Conservation (phyloP, 495 filamentous ascomycete species). For the Talaromyces stipitatus region DNA sequence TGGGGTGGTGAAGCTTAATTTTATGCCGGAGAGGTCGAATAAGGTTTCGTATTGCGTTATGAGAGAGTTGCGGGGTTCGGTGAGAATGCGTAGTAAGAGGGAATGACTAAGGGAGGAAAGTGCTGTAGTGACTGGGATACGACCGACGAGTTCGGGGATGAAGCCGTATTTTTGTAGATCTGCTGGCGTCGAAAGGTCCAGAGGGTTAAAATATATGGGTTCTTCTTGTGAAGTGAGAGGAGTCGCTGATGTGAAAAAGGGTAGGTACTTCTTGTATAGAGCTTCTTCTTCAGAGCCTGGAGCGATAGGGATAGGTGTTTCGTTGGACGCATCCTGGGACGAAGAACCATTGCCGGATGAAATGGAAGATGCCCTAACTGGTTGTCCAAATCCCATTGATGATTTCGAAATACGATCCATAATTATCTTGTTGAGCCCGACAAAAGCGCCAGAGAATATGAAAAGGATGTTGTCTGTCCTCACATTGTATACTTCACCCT, state of each 20-base stretch:
- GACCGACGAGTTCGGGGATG: conserved; percentile 89
- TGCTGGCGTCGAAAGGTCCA: conserved; percentile 71
- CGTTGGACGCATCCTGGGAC: conserved; percentile 18
- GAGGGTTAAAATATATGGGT: conserved; percentile 59
- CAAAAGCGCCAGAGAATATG: conserved; percentile 91
- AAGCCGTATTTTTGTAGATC: conserved; percentile 90
- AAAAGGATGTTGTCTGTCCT: conserved; percentile 96
- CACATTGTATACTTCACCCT: conserved; percentile 82
- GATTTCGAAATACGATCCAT: conserved; percentile 79
- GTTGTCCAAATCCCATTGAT: conserved; percentile 86
- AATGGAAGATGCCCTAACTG: conserved; percentile 48
- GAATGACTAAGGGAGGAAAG: conserved; percentile 72
- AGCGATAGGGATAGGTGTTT: conserved; percentile 38
- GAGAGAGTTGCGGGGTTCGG: conserved; percentile 82
- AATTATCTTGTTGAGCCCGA: conserved; percentile 83
- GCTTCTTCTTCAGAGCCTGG: conserved; percentile 49
- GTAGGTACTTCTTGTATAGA: conserved; percentile 60
- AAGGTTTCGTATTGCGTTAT: conserved; percentile 78
- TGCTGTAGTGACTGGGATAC: conserved; percentile 80
- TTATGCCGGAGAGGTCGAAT: conserved; percentile 75
- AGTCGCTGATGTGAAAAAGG: conserved; percentile 49
- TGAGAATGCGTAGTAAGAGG: conserved; percentile 79
- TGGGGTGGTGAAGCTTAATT: conserved; percentile 72
- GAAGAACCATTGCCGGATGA: conserved; percentile 14
- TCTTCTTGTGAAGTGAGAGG: conserved; percentile 23